phyloP scores from a whole-genome alignment of 1,139 yeast species.

The Lodderomyces elongisporus region DNA sequence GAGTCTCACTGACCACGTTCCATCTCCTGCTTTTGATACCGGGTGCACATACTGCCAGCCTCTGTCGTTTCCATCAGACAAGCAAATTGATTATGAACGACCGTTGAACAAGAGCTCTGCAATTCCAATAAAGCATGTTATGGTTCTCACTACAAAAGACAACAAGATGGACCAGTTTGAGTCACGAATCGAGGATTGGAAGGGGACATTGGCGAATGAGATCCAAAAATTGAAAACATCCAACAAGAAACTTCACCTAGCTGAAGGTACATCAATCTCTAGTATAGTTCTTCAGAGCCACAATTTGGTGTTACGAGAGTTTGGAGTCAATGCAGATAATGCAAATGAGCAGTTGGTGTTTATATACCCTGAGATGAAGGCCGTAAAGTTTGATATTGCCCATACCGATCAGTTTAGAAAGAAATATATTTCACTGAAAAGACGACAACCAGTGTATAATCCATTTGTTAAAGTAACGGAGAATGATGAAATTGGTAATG shows the following conservation, averaged over 20 bases:
- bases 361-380: conserved; percentile 54
- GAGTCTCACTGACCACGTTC: conserved; percentile 28
- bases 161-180: conserved; percentile 45
- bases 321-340: conserved; percentile 9
- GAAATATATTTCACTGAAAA: conserved; percentile 24
- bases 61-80: conserved; percentile 34
- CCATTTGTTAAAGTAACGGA: conserved; percentile 22
- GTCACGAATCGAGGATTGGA: conserved; percentile 47
- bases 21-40: conserved; percentile 49
- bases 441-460: conserved; percentile 20
- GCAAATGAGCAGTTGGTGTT: conserved; percentile 24
- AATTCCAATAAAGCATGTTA: conserved; percentile 50
- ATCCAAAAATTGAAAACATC: conserved; percentile 22
- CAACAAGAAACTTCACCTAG: conserved; percentile 4
- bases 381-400: conserved; percentile 28
- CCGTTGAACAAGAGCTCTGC: conserved; percentile 44
- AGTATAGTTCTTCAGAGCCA: conserved; percentile 26
- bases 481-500: background rate
- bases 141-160: conserved; percentile 43
- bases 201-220: conserved; percentile 24
- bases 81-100: conserved; percentile 36
- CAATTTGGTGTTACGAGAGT: conserved; percentile 11
- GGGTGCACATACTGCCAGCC: conserved; percentile 62
- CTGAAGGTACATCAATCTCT: conserved; percentile 19
- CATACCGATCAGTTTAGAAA: conserved; percentile 38